Conservation (phyloP, 345 rosid genomes). For the Lagerstroemia speciosa region DNA sequence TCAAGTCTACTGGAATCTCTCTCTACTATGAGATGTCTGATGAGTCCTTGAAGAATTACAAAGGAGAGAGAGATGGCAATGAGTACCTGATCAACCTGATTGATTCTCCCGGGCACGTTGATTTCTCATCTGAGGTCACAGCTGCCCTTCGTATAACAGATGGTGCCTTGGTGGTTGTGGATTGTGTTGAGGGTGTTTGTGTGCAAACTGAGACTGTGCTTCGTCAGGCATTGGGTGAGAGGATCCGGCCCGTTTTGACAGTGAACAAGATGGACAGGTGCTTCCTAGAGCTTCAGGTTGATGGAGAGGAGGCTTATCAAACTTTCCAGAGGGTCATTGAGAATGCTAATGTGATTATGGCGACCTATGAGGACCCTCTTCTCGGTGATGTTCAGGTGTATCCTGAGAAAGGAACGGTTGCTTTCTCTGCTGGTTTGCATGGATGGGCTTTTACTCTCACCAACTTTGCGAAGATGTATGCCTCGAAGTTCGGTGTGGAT, state of each 20-base stretch:
- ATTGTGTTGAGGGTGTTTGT: constrained; percentile 79
- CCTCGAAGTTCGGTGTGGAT: constrained; percentile 63
- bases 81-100: constrained; percentile 79
- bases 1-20: constrained; percentile 80
- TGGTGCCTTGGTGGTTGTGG: constrained; percentile 83
- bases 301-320: constrained; percentile 88
- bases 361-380: constrained; percentile 79
- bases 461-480: constrained; percentile 64
- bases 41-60: constrained; percentile 41
- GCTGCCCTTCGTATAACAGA: constrained; percentile 92
- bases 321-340: constrained; percentile 71
- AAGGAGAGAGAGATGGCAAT: constrained; percentile 53
- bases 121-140: constrained; percentile 79
- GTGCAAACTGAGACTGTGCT: constrained; percentile 88
- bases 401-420: constrained; percentile 78
- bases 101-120: constrained; percentile 82
- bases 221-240: constrained; percentile 75
- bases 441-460: constrained; percentile 75
- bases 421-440: constrained; percentile 78
- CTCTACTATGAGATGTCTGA: constrained; percentile 64
- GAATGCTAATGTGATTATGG: constrained; percentile 81
- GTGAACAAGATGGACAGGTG: constrained; percentile 93
- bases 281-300: constrained; percentile 83
- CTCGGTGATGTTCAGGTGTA: constrained; percentile 81
- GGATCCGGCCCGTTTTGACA: constrained; percentile 76